These are phyloP conservation scores for Penicillium roqueforti DNA, from an alignment of 495 filamentous ascomycete species.

Conservation along the genomic window DNA sequence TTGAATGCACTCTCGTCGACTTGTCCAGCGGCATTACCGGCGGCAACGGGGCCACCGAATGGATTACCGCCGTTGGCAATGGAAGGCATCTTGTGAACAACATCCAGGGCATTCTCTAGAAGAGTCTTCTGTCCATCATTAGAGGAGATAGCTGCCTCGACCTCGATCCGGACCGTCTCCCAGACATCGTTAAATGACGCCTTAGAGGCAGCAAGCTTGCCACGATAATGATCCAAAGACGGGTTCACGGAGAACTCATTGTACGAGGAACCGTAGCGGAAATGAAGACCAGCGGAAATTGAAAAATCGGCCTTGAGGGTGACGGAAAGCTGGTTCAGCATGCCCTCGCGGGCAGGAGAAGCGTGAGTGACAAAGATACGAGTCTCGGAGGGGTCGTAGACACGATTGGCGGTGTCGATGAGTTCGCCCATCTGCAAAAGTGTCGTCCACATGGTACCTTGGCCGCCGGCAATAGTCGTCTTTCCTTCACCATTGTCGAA, in stretches of 20 bases:
- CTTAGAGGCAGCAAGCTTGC: slow-evolving; percentile 98
- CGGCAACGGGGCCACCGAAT: slow-evolving; percentile 81
- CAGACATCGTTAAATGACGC: slow-evolving; percentile 99
- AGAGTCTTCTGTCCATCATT: slow-evolving; percentile 91
- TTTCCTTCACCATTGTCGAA: slow-evolving; percentile 98
- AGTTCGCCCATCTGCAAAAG: slow-evolving; percentile 97
- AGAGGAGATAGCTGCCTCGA: slow-evolving; percentile 85
- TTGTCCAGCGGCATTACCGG: slow-evolving; percentile 69
- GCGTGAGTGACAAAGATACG: slow-evolving; percentile 96
- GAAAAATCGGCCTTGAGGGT: slow-evolving; percentile 98
- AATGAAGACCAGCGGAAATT: slow-evolving; percentile 94
- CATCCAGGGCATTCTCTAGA: slow-evolving; percentile 79
- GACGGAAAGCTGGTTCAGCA: slow-evolving; percentile 96
- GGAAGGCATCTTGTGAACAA: slow-evolving; percentile 94
- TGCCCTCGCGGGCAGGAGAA: slow-evolving; percentile 92
- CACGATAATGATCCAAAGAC: slow-evolving; percentile 95
- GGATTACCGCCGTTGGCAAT: slow-evolving; percentile 94
- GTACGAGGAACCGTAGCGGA: slow-evolving; percentile 98
- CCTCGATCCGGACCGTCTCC: slow-evolving; percentile 96
- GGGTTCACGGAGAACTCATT: slow-evolving; percentile 99
- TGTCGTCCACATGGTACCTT: slow-evolving; percentile 99
- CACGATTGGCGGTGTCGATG: slow-evolving; percentile 95
- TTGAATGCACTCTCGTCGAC: slow-evolving; percentile 99
- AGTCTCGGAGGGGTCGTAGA: slow-evolving; percentile 98
- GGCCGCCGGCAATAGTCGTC: slow-evolving; percentile 96